Evolutionary conservation across 2,329 filamentous ascomycete genomes (phyloP).

Genomic region (Verticillium alfalfae): DNA sequence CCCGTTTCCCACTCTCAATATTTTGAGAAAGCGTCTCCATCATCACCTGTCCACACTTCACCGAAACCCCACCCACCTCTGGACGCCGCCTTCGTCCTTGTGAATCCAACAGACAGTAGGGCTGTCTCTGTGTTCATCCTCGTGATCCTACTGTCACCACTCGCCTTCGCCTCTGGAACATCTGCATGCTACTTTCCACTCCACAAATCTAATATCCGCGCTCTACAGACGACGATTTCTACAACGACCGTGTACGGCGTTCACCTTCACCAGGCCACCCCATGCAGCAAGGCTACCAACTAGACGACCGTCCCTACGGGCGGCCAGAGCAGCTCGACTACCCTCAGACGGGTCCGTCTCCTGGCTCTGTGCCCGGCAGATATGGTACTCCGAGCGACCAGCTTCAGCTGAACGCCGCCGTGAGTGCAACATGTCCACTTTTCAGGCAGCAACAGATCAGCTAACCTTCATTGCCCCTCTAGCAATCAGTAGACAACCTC

Average conservation of each 20-base stretch:
- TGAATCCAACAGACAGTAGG: not conserved
- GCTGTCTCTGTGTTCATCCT: not conserved
- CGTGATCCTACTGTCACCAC: not conserved
- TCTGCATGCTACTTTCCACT: constrained; percentile 12
- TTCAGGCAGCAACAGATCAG: not conserved
- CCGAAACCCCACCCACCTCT: constrained; percentile 1
- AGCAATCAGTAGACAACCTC: constrained; percentile 50
- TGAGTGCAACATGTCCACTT: constrained; percentile 38
- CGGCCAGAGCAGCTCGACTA: constrained; percentile 53
- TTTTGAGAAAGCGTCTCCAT: constrained; percentile 5
- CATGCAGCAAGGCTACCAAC: constrained; percentile 69
- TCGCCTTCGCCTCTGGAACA: constrained; percentile 1
- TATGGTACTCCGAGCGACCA: constrained; percentile 63
- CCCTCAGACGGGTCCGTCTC: constrained; percentile 54
- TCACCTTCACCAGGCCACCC: constrained; percentile 75
- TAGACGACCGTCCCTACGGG: constrained; percentile 71
- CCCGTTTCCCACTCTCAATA: constrained; percentile 4
- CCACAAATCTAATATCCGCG: not conserved
- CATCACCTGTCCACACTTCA: constrained; percentile 6
- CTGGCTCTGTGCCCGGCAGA: constrained; percentile 21
- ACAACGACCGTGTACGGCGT: constrained; percentile 51
- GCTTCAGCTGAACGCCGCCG: constrained; percentile 77
- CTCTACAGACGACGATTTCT: constrained; percentile 52
- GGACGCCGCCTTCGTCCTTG: not conserved
- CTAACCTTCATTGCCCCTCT: not conserved